Percentiles rank a stretch among this genome's conserved stretches.
Evolutionary conservation across 2,329 filamentous ascomycete genomes (phyloP).

Genomic region (Fusarium sp.): DNA sequence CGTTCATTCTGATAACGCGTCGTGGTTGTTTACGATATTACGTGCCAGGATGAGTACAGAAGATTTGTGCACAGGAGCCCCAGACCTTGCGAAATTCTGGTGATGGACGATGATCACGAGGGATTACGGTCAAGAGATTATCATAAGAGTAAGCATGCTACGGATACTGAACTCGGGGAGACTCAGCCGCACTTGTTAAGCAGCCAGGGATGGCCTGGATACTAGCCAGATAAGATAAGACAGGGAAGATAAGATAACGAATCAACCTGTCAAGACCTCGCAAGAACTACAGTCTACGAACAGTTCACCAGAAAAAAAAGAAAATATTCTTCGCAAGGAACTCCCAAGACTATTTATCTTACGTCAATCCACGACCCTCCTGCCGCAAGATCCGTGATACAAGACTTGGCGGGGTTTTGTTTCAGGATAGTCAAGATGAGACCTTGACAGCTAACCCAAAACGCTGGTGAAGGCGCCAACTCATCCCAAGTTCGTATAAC

Average conservation of each 20-base stretch:
- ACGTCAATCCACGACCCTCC: not conserved
- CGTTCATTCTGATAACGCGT: not conserved
- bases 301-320: not conserved
- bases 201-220: too few relatives aligned
- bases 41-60: too few relatives aligned
- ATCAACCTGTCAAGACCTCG: too few relatives aligned
- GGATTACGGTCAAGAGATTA: fast-evolving
- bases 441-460: constrained; percentile 19
- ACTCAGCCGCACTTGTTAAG: not conserved
- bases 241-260: fast-evolving
- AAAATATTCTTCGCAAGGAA: not conserved
- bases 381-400: not conserved
- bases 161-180: not conserved
- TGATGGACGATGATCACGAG: not conserved
- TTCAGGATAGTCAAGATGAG: constrained; percentile 14
- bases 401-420: constrained; percentile 9
- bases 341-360: constrained; percentile 6
- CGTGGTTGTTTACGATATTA: not conserved
- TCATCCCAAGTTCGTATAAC: not conserved
- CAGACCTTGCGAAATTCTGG: fast-evolving
- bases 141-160: not conserved
- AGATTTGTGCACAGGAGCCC: fast-evolving
- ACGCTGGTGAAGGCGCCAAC: constrained; percentile 11
- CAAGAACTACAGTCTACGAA: not conserved
- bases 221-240: not conserved